Evolutionary conservation across 371 early-diverging fungal species (phyloP), one percentile per base, ranked within the genome.

Genomic region (Actinomortierella wolfii): DNA sequence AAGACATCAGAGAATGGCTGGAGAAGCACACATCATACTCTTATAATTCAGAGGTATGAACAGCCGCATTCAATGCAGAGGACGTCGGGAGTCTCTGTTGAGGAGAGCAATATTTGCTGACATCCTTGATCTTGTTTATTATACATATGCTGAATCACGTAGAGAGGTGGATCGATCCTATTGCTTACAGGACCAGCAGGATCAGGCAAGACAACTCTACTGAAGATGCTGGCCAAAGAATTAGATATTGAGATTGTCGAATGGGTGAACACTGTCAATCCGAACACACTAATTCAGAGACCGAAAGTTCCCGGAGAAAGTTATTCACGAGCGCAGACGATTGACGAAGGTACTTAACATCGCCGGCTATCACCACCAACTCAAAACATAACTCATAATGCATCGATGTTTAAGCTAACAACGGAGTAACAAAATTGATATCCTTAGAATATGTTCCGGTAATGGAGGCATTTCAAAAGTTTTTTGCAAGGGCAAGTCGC

Each of bases 101-200:
- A 13, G 20, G 13, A 6, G 3, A 44, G 13, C n/a, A 13, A 3
- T 44, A 3, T 20, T 20, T 44, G 15, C 13, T 13, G 15, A 6
- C 20, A 44, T n/a, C 21, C 14, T 26, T 1, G 15, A 21, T 49
- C 25, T 17, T n/a, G 11, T 5, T 18, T 24, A 4, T 9, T 40
- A 18, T 11, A 14, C 21, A 13, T 20, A 6, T 17, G 1, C 23
- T 11, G 8, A 52, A 52, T 26, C n/a, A 51, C 26, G 15, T 3
- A 17, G 49, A 45, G 40, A 23, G 66, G 58, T 21, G 70, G 70
- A 2, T 50, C 70, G 3, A 61, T 91, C 6, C 76, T 91, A 2
- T 78, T 87, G 5, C 64, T 91, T n/a, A 86, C 84, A 18, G 92
- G 92, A 20, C 91, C 90, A 39, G 81, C 91, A 7, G 92, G 92